Evolutionary conservation across 129 eudicot genomes (phyloP), one percentile per base, ranked within the genome.

Genomic region (Ambrosia trifida): DNA sequence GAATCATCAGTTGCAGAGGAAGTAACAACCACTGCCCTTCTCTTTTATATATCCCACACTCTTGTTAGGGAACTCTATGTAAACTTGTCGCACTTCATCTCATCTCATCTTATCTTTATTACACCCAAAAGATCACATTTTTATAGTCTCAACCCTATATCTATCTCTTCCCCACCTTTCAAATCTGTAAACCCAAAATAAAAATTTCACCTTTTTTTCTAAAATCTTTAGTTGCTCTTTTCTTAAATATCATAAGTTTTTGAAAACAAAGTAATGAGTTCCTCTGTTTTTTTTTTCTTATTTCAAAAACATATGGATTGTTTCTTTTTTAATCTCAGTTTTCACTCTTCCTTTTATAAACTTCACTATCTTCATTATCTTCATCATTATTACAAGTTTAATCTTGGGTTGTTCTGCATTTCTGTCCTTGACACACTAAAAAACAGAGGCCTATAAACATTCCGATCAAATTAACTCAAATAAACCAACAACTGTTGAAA

Each of bases 1-100:
- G 96, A 88, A 91, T 86, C 92, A 82, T 79, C 76, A 78, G 85
- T 85, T 79, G 82, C 86, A 77, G 86, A 75, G 84, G 76, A 79
- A 80, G 66, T 79, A 78, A 65, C 77, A 78, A 78, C 54, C 82
- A 63, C 77, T 59, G 51, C 63, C 70, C 82, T 78, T 72, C 51
- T 54, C 67, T 12, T n/a, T 70, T 77, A 63, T 78, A 63, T 24
- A 40, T 7, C 28, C 41, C 65, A 61, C 83, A 66, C 63, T n/a
- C n/a, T 67, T 40, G 41, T 74, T 60, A 40, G 75, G 36, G 20
- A 68, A 51, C 77, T 74, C 73, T 68, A 70, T 75, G 67, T 80
- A 19, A 70, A 63, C 31, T 63, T 70, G 81, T 70, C 72, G 56
- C 9, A 38, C 62, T 61, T 53, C 43, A 45, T 44, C 73, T 65